Evolutionary conservation across 345 rosid genomes (phyloP), one percentile per base, ranked within the genome.

Genomic region (Bruguiera parviflora): DNA sequence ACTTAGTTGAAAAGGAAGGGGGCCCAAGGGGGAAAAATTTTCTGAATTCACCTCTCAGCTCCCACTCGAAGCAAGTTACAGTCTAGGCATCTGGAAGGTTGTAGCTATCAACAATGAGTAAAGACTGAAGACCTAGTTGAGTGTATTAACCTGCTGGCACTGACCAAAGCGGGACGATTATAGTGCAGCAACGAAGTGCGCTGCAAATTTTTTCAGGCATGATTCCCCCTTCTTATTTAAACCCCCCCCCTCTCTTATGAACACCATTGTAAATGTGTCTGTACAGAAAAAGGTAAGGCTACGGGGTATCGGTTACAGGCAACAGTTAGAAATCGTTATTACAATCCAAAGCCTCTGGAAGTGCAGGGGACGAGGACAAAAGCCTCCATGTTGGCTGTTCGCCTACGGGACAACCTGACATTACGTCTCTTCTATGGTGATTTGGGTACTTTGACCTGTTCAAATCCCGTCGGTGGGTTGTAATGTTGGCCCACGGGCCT

Each of bases 1-100:
- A 81, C 59, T 72, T 73, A 68, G 68, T 65, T 66, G 65, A 56
- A 61, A 66, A 73, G 65, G 39, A 62, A 22, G 21, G 59, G 73
- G 13, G 47, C 16, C 4, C 16, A 39, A 33, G 66, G 43, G 59
- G 53, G 33, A 61, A 33, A 31, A 25, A 37, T 22, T 35, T 67
- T 75, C 58, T 37, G 37, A 28, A 32, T 58, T 65, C 55, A 46
- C 65, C 52, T n/a, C 64, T 27, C 9, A 18, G n/a, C 51, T 57
- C 46, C 52, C 1, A 2, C 27, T 4, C 58, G 67, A 53, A 68
- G 25, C 24, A 15, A 43, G 47, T 25, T 9, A 29, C 58, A 55
- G 47, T 18, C 24, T 22, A 57, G 20, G 31, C 31, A 37, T 51
- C 22, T 6, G 10, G 22, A 56, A 47, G 31, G 32, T 46, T 57